Base-by-base conservation (phyloP, 2,329 filamentous ascomycete genomes). In the Aspergillus awamori region DNA sequence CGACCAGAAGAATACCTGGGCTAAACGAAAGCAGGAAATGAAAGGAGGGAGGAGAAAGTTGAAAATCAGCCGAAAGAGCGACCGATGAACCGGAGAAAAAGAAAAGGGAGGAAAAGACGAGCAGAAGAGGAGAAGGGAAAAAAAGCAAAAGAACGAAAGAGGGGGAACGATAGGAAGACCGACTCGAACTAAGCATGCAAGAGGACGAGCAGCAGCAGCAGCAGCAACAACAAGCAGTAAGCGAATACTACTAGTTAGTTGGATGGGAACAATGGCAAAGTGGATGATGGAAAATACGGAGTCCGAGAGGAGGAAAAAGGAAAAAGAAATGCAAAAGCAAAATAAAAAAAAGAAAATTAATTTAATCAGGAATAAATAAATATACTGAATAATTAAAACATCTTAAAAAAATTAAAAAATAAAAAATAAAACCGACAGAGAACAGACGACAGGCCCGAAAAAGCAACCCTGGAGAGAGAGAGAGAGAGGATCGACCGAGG, bases 401-500 rank as follows among this genome's bases (percentile, higher is more conserved):
- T 13, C 28, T 30, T 8, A 11, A 36, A 36, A 36, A 36, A 36
- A 48, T 10, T 6, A 48, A 22, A 49, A 8, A 38, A 10, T 8
- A 20, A 57, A 48, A 49, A 51, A 57, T 7, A 48, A 49, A 51
- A 57, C 11, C 33, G 26, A 57, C 26, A 36, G 33, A 36, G 33
- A 36, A 36, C 33, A 36, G 33, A 36, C 33, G 33, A 36, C 33
- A 36, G 11, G 33, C 33, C 33, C 10, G 11, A 36, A 36, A 36
- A 36, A 36, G 33, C 33, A 36, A 36, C 10, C 11, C 28, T 10
- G 28, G 28, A 30, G 28, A 30, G 28, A 26, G 24, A 26, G 30
- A 36, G 11, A 36, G 48, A 39, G 24, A 51, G 10, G 51, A 59
- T 59, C 51, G 28, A 53, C 48, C 30, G 49, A 59, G 11, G 33